Conservation (phyloP, 2,329 filamentous ascomycete genomes). For the Penicillium sp. region DNA sequence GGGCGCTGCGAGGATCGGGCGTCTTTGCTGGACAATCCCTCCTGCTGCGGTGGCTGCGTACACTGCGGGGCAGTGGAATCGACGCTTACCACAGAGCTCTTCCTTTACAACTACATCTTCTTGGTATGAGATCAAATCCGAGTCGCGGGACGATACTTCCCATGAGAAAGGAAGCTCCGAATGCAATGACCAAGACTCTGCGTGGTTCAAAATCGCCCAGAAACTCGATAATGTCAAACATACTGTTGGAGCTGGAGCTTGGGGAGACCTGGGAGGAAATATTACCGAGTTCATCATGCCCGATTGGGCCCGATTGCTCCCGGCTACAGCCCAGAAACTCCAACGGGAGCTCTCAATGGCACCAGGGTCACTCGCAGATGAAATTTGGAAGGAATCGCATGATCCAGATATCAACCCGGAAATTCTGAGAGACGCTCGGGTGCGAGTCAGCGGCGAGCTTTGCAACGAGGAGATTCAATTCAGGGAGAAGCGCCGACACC, state of each 20-base stretch:
- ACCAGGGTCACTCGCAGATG: constrained; percentile 83
- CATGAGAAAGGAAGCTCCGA: constrained; percentile 17
- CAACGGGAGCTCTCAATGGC: constrained; percentile 86
- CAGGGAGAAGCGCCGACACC: constrained; percentile 66
- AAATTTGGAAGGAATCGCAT: constrained; percentile 91
- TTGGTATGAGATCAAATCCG: constrained; percentile 18
- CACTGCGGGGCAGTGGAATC: constrained; percentile 32
- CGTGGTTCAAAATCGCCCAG: constrained; percentile 57
- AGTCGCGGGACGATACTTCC: constrained; percentile 9
- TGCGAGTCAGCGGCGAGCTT: constrained; percentile 78
- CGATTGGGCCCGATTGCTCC: constrained; percentile 77
- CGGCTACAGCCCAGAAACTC: constrained; percentile 77
- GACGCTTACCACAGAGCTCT: constrained; percentile 27
- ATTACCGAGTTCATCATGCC: constrained; percentile 76
- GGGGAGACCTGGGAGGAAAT: constrained; percentile 52
- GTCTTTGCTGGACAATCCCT: constrained; percentile 42
- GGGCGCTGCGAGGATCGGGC: constrained; percentile 39
- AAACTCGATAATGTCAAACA: constrained; percentile 48
- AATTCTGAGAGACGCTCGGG: constrained; percentile 77
- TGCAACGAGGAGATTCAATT: constrained; percentile 84
- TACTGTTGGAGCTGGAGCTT: constrained; percentile 46
- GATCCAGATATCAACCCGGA: constrained; percentile 84
- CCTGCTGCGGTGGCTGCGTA: constrained; percentile 39
- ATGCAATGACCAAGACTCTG: constrained; percentile 37
- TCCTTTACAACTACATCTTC: constrained; percentile 31